Conservation (phyloP, 192 early-diverging fungal species). For the Coemansia sp. region DNA sequence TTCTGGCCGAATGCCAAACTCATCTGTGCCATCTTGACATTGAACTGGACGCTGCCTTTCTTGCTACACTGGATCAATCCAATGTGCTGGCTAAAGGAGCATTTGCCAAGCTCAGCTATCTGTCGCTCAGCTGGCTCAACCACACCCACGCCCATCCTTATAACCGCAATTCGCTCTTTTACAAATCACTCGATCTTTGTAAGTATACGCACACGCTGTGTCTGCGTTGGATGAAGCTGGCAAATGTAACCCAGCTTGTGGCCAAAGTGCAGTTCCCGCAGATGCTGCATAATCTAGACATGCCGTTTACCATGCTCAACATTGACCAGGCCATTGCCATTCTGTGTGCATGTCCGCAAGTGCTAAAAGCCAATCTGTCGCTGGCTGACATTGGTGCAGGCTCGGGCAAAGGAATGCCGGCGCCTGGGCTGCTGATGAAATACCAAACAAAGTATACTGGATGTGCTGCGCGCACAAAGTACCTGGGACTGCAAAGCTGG, state of each 20-base stretch:
- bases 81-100: background rate
- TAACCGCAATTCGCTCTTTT: background rate
- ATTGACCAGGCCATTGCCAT: conserved; percentile 1
- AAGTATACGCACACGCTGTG: background rate
- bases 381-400: background rate
- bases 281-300: background rate
- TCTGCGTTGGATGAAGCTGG: background rate
- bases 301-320: background rate
- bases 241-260: background rate
- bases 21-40: background rate
- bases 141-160: background rate
- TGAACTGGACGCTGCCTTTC: background rate
- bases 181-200: background rate
- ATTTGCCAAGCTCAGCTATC: background rate
- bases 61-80: background rate
- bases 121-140: background rate
- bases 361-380: background rate
- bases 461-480: background rate
- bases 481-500: background rate
- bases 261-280: background rate
- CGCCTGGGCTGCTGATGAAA: background rate
- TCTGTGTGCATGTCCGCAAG: background rate
- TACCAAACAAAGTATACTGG: background rate
- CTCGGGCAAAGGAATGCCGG: background rate
- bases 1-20: background rate